Conservation (phyloP, 2,329 filamentous ascomycete species). For the Conoideocrella luteorostrata region DNA sequence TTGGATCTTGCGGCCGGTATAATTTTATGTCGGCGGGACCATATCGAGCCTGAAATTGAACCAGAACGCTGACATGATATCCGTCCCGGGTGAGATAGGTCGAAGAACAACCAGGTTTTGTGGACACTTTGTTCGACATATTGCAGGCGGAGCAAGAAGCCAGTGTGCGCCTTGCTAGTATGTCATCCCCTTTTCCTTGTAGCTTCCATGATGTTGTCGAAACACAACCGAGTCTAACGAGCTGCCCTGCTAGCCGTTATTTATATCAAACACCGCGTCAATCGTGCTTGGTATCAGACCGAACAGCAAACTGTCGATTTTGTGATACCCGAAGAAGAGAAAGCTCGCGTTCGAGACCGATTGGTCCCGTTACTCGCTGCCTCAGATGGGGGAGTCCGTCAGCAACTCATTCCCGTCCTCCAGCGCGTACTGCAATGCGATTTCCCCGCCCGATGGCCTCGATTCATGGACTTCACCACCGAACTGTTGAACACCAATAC, state of each 20-base stretch:
- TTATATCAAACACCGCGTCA: slow-evolving; percentile 96
- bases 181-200: slow-evolving; percentile 27
- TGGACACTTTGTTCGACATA: slow-evolving; percentile 84
- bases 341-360: slow-evolving; percentile 77
- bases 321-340: slow-evolving; percentile 82
- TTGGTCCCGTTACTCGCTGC: slow-evolving; percentile 83
- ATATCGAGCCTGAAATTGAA: background rate
- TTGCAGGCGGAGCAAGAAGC: slow-evolving; percentile 81
- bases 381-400: slow-evolving; percentile 73
- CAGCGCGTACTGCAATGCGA: slow-evolving; percentile 95
- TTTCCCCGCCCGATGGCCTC: slow-evolving; percentile 90
- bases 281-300: slow-evolving; percentile 77
- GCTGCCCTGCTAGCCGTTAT: slow-evolving; percentile 63
- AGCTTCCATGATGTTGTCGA: slow-evolving; percentile 3
- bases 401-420: slow-evolving; percentile 88
- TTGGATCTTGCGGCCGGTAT: background rate
- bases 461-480: slow-evolving; percentile 87
- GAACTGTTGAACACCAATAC: slow-evolving; percentile 84
- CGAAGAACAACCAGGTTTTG: slow-evolving; percentile 84
- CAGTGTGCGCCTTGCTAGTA: slow-evolving; percentile 84
- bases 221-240: slow-evolving; percentile 11
- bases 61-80: slow-evolving; percentile 2
- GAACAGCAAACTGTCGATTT: slow-evolving; percentile 69
- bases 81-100: slow-evolving; percentile 48
- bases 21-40: background rate